Evolutionary conservation across 345 rosid genomes (phyloP).

Genomic region (Pseudoturritis turrita): DNA sequence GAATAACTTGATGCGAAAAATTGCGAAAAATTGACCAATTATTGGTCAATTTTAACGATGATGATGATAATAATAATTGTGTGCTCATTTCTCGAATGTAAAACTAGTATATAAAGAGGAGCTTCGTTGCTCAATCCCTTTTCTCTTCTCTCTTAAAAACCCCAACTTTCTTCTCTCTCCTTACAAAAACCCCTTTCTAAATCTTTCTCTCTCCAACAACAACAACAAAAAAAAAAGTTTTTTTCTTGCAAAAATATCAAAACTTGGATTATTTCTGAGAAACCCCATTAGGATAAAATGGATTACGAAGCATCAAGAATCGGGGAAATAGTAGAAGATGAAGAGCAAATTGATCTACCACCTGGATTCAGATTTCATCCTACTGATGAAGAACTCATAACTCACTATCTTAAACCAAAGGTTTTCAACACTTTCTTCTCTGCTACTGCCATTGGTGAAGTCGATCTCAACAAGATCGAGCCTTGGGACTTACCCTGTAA

Average conservation of each 20-base stretch:
- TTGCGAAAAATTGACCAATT: conserved; percentile 32
- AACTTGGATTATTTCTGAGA: neutral
- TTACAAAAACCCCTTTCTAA: neutral
- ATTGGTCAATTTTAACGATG: conserved; percentile 20
- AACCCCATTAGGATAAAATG: conserved; percentile 12
- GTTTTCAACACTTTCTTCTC: conserved; percentile 52
- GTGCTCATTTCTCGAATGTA: neutral
- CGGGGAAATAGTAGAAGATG: conserved; percentile 29
- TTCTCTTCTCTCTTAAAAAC: conserved; percentile 15
- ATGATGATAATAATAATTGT: neutral
- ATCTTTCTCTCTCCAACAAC: neutral
- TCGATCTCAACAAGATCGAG: conserved; percentile 86
- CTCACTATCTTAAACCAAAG: conserved; percentile 61
- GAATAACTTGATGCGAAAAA: neutral
- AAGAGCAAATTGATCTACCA: conserved; percentile 61
- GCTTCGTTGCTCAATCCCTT: conserved; percentile 16
- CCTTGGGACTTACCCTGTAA: conserved; percentile 95
- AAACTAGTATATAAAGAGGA: conserved; percentile 19
- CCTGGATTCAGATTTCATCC: conserved; percentile 97
- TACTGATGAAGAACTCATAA: conserved; percentile 85
- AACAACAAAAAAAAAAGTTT: neutral
- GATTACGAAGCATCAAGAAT: conserved; percentile 16
- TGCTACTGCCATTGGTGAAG: conserved; percentile 75
- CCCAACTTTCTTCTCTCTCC: neutral
- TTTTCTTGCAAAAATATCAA: neutral